These are phyloP conservation scores for Penicillium freii DNA, from an alignment of 2,329 filamentous ascomycete genomes.

Conservation along the genomic window DNA sequence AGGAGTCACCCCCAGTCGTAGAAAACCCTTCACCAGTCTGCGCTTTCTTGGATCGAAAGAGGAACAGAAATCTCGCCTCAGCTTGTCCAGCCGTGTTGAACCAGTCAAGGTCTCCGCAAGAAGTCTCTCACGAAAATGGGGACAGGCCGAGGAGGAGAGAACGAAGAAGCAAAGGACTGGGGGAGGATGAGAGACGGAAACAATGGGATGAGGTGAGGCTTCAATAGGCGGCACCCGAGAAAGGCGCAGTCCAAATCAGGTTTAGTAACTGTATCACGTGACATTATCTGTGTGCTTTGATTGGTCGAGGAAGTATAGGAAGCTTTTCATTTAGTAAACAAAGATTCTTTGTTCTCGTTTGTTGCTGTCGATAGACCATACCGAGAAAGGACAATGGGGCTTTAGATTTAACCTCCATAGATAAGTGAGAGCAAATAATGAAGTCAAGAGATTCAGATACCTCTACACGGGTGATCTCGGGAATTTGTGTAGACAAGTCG, in stretches of 20 bases:
- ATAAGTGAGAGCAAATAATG: background rate
- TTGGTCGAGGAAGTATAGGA: conserved; percentile 7
- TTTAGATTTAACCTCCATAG: too few relatives aligned
- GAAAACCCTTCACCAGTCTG: conserved; percentile 23
- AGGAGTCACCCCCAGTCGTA: conserved; percentile 24
- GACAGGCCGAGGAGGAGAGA: conserved; percentile 28
- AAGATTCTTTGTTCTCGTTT: background rate
- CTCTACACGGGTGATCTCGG: background rate
- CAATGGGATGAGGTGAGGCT: conserved; percentile 11
- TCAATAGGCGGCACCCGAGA: conserved; percentile 1
- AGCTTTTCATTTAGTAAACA: background rate
- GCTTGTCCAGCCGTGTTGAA: conserved; percentile 40
- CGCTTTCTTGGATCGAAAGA: conserved; percentile 18
- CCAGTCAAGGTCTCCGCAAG: conserved; percentile 43
- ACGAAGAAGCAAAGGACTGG: conserved; percentile 18
- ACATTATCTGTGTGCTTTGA: background rate
- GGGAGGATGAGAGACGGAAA: conserved; percentile 14
- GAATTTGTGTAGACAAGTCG: background rate
- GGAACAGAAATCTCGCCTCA: conserved; percentile 28
- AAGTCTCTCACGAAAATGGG: conserved; percentile 33
- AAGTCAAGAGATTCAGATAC: background rate
- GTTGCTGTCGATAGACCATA: background rate
- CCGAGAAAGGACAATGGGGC: background rate
- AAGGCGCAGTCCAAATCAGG: conserved; percentile 7
- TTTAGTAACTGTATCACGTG: conserved; percentile 16